Evolutionary conservation across 2,329 filamentous ascomycete genomes (phyloP).

Genomic region (Colletotrichum falcatum): DNA sequence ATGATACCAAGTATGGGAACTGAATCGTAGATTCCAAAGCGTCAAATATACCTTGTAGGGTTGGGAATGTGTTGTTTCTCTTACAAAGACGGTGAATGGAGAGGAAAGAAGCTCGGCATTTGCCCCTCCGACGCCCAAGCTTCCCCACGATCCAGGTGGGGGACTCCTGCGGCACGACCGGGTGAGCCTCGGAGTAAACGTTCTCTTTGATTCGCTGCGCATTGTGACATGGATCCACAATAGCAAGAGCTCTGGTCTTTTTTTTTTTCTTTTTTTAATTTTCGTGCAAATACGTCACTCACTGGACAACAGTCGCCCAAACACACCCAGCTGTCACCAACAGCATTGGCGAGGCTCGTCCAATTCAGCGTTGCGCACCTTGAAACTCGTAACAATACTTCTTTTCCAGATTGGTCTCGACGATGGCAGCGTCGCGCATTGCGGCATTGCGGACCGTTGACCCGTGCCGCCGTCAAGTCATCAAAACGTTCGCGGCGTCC

Average conservation of each 20-base stretch:
- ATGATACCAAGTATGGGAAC: not conserved
- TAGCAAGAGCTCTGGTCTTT: constrained; percentile 31
- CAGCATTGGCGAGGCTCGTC: not conserved
- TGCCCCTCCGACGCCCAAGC: constrained; percentile 36
- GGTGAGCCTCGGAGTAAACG: constrained; percentile 28
- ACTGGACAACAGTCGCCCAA: not conserved
- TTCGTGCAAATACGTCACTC: constrained; percentile 33
- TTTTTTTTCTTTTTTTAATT: not conserved
- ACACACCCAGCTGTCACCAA: not conserved
- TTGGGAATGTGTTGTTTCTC: not conserved
- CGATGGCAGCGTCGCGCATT: constrained; percentile 37
- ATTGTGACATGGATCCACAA: constrained; percentile 11
- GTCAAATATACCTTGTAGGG: not conserved
- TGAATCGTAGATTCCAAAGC: not conserved
- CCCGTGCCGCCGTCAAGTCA: constrained; percentile 17
- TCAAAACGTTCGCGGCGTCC: constrained; percentile 8
- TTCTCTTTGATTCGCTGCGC: constrained; percentile 21
- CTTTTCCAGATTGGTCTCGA: not conserved
- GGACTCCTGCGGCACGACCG: constrained; percentile 2
- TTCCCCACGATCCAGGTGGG: constrained; percentile 37
- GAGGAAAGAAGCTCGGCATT: constrained; percentile 35
- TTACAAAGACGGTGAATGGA: constrained; percentile 18
- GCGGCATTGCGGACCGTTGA: constrained; percentile 30
- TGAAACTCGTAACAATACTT: not conserved
- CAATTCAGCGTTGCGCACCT: no score